Evolutionary conservation across 2,329 filamentous ascomycete species (phyloP).

Genomic region (Venturia asperata): DNA sequence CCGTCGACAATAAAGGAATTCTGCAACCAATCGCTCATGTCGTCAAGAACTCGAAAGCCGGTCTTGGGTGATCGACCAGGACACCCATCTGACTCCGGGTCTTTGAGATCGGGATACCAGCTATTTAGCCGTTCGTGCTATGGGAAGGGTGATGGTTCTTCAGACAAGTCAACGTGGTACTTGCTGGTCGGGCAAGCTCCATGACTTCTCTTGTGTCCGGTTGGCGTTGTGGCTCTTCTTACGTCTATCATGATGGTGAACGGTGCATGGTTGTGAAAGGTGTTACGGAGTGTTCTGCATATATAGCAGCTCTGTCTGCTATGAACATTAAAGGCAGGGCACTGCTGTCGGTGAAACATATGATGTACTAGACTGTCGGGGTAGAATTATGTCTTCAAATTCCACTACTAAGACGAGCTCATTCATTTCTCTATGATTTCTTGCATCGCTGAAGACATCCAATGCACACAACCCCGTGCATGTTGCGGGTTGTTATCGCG

Average conservation of each 20-base stretch:
- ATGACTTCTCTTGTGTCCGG: not conserved
- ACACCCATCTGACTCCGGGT: not conserved
- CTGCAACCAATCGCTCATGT: conserved; percentile 77
- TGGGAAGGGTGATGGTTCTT: not conserved
- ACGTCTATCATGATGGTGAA: not conserved
- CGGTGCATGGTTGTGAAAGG: not conserved
- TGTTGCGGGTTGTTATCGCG: too few species aligned
- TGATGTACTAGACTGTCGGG: not conserved
- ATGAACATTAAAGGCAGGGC: not conserved
- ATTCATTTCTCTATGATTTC: not conserved
- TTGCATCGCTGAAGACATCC: too few species aligned
- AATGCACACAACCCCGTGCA: too few species aligned
- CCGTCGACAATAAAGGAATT: conserved; percentile 78
- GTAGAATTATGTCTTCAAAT: not conserved
- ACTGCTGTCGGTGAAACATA: not conserved
- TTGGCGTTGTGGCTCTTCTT: not conserved
- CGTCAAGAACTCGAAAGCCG: conserved; percentile 79
- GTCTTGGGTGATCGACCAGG: conserved; percentile 52
- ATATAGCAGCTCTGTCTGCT: not conserved
- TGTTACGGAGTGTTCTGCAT: not conserved
- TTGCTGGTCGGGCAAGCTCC: not conserved
- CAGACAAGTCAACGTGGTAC: not conserved
- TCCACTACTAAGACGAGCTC: not conserved
- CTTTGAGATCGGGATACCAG: too few species aligned
- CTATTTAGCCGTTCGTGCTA: not conserved